Conservation (phyloP, 108 stramenopile species). For the Mediolabrus comicus region DNA sequence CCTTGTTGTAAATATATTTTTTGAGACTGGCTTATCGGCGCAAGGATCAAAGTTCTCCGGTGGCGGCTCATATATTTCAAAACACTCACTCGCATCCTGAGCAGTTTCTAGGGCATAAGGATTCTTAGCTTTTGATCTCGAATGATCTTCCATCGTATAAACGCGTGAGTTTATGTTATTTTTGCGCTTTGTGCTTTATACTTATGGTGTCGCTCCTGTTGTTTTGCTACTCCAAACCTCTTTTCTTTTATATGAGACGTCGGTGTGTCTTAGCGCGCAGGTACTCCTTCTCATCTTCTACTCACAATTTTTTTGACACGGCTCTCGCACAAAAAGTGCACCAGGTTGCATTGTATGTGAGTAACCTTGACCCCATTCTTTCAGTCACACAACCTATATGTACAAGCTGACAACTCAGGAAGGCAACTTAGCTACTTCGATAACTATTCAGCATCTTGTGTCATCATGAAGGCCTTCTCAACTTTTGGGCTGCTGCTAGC, state of each 20-base stretch:
- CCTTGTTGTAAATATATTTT: conserved; percentile 4
- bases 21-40: conserved; percentile 26
- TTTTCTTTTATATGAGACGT: too few relatives aligned
- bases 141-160: not conserved
- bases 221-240: too few relatives aligned
- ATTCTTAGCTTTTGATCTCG: conserved; percentile 12
- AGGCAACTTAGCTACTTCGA: not conserved
- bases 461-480: not conserved
- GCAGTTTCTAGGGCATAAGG: conserved; percentile 30
- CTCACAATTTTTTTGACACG: too few relatives aligned
- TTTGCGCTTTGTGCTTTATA: not conserved
- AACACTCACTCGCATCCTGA: conserved; percentile 38
- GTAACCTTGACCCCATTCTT: too few relatives aligned
- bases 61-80: conserved; percentile 47
- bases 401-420: not conserved
- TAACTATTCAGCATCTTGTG: too few relatives aligned
- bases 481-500: not conserved
- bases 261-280: too few relatives aligned
- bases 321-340: too few relatives aligned
- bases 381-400: too few relatives aligned
- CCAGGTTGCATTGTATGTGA: too few relatives aligned
- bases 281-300: too few relatives aligned
- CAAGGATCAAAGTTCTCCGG: conserved; percentile 35
- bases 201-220: too few relatives aligned
- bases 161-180: too few relatives aligned